Conservation (phyloP, 768 basidiomycete genomes). For the Naematelia aurantialba region DNA sequence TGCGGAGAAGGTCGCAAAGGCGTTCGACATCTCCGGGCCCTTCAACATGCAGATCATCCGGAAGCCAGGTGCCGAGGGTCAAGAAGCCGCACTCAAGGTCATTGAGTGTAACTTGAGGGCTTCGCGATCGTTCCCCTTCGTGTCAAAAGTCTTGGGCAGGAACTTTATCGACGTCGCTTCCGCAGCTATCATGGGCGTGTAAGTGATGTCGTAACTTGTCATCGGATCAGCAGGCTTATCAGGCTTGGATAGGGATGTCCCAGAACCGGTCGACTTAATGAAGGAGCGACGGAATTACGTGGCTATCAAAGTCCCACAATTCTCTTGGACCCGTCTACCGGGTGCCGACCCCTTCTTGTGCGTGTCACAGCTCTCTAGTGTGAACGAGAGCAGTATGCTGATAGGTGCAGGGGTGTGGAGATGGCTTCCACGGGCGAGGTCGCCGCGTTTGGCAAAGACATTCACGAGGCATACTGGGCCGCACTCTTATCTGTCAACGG, state of each 20-base stretch:
- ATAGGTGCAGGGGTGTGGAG: conserved; percentile 55
- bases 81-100: conserved; percentile 77
- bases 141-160: conserved; percentile 93
- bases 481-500: conserved; percentile 92
- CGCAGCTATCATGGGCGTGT: conserved; percentile 51
- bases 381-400: background rate
- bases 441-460: conserved; percentile 86
- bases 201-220: too few species aligned
- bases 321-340: conserved; percentile 93
- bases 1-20: conserved; percentile 87
- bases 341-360: conserved; percentile 97
- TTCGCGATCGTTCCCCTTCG: conserved; percentile 98
- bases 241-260: conserved; percentile 74
- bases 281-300: conserved; percentile 80
- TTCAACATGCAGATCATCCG: conserved; percentile 99
- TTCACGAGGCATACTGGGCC: conserved; percentile 71
- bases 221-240: too few species aligned
- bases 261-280: conserved; percentile 89
- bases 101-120: conserved; percentile 99
- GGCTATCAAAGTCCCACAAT: conserved; percentile 95
- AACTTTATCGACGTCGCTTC: conserved; percentile 91
- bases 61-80: conserved; percentile 56
- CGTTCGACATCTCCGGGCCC: conserved; percentile 94
- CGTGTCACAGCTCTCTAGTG: conserved; percentile 59
- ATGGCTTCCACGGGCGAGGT: conserved; percentile 99